These are phyloP conservation scores for Colletotrichum sp. DNA, from an alignment of 2,329 filamentous ascomycete species.

Conservation along the genomic window DNA sequence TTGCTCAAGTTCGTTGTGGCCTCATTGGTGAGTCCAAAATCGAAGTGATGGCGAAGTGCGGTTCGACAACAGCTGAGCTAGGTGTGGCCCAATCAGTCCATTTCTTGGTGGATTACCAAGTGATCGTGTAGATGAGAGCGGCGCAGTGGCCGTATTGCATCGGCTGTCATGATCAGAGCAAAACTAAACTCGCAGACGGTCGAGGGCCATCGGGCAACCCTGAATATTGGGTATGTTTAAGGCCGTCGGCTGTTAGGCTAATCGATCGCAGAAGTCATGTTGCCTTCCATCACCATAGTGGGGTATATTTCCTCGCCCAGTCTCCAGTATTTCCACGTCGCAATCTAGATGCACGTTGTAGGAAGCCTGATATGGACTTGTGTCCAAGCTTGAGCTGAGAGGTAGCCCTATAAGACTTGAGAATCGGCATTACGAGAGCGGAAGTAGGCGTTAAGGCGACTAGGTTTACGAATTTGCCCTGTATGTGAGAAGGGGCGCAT, in stretches of 20 bases:
- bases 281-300: neutral
- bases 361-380: neutral
- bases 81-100: neutral
- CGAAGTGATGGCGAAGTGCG: neutral
- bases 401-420: neutral
- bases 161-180: neutral
- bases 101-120: neutral
- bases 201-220: neutral
- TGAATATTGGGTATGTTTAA: too few relatives aligned
- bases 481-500: neutral
- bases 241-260: neutral
- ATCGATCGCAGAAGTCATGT: neutral
- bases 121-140: neutral
- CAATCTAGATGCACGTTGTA: neutral
- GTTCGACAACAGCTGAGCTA: neutral
- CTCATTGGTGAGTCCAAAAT: neutral
- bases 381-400: neutral
- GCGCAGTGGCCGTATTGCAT: neutral
- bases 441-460: neutral
- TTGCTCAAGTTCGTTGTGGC: neutral
- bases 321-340: neutral
- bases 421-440: neutral
- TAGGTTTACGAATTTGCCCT: neutral
- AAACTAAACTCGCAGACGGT: neutral
- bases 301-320: neutral